Evolutionary conservation across 192 early-diverging fungal species (phyloP).

Genomic region (Umbelopsis sp.): DNA sequence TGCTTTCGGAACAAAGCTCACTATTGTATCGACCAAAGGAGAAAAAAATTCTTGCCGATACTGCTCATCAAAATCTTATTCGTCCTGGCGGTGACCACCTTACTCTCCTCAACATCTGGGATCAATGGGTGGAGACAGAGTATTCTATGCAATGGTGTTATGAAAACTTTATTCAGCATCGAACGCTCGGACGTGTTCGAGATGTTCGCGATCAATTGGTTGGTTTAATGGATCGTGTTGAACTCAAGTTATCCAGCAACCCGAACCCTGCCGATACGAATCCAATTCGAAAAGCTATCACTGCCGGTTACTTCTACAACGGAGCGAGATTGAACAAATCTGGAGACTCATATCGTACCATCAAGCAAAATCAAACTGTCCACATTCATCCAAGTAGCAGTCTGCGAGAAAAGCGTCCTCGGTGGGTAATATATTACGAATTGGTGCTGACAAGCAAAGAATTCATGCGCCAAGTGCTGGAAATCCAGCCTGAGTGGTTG

Average conservation of each 20-base stretch:
- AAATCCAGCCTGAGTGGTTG: slow-evolving; percentile 87
- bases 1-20: slow-evolving; percentile 85
- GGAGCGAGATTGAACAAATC: slow-evolving; percentile 79
- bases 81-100: slow-evolving; percentile 95
- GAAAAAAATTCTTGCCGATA: slow-evolving; percentile 91
- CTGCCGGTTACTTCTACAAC: slow-evolving; percentile 97
- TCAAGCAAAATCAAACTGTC: slow-evolving; percentile 91
- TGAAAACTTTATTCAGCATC: slow-evolving; percentile 95
- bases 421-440: slow-evolving; percentile 91
- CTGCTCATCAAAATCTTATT: slow-evolving; percentile 87
- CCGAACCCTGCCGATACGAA: slow-evolving; percentile 83
- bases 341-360: slow-evolving; percentile 90
- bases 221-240: slow-evolving; percentile 88
- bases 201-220: slow-evolving; percentile 95
- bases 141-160: slow-evolving; percentile 96
- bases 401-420: slow-evolving; percentile 77
- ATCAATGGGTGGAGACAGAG: slow-evolving; percentile 85
- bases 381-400: slow-evolving; percentile 90
- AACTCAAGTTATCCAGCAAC: slow-evolving; percentile 81
- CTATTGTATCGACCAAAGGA: slow-evolving; percentile 88
- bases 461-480: slow-evolving; percentile 94
- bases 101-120: slow-evolving; percentile 89
- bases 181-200: slow-evolving; percentile 86
- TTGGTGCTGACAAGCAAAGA: slow-evolving; percentile 91
- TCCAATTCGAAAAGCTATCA: slow-evolving; percentile 90